Base-by-base conservation (phyloP, 352 stramenopile species). In the Thalassiosira ordinaria region DNA sequence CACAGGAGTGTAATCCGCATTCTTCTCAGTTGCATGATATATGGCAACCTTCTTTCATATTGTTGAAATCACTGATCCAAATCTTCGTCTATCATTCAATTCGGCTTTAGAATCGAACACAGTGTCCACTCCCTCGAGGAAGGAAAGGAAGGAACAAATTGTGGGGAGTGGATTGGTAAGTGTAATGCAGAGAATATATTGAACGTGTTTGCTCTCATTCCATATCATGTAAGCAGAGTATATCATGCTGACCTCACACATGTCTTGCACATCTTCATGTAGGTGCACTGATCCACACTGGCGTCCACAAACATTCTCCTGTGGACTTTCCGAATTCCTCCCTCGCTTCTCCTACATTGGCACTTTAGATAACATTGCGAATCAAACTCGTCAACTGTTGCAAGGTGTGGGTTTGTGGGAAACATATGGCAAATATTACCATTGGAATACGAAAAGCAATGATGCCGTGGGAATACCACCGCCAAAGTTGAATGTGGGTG, bases 251-350 rank as follows among this genome's bases (percentile, higher is more conserved):
- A n/a, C n/a, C n/a, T n/a, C n/a, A n/a, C n/a, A n/a, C n/a, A n/a
- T n/a, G n/a, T n/a, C n/a, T n/a, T n/a, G n/a, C n/a, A n/a, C n/a
- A n/a, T n/a, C n/a, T n/a, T n/a, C n/a, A n/a, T n/a, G n/a, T n/a
- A n/a, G n/a, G n/a, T n/a, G n/a, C 53, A 16, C 16, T 41, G 27
- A 62, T 62, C 18, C 35, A n/a, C 53, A 84, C 61, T 84, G 69
- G 69, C 46, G 41, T 52, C 76, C 76, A 13, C 76, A 83, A 39
- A n/a, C n/a, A n/a, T n/a, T n/a, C n/a, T n/a, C n/a, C n/a, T n/a
- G n/a, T n/a, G n/a, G n/a, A n/a, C n/a, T n/a, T n/a, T n/a, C n/a
- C n/a, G n/a, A n/a, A n/a, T n/a, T 68, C 18, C 64, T 83, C 2
- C 57, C 59, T 0, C 59, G 74, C 8, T 83, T 83, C 20, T 53